These are phyloP conservation scores for Xylaria sp. DNA, from an alignment of 495 filamentous ascomycete genomes.

Conservation along the genomic window DNA sequence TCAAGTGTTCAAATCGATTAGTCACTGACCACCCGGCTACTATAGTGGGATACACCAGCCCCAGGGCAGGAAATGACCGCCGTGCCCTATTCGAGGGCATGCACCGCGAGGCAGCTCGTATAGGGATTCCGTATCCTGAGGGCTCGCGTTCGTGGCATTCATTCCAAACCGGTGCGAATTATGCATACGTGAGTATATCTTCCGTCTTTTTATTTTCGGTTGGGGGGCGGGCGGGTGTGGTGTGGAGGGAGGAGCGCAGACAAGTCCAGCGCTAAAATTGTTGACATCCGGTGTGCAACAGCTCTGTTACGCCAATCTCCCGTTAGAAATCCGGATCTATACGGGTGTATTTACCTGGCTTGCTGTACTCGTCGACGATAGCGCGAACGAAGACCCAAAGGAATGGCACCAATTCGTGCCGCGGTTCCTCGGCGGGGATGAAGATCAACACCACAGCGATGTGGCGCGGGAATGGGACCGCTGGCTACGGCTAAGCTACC, in stretches of 20 bases:
- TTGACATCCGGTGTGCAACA: neutral
- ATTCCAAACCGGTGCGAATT: neutral
- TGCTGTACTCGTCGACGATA: neutral
- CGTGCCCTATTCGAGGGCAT: conserved; percentile 2
- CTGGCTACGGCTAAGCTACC: conserved; percentile 2
- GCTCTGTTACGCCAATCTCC: neutral
- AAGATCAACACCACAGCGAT: neutral
- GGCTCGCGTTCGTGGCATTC: neutral
- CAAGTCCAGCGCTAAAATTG: too few relatives aligned
- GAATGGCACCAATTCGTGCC: conserved; percentile 12
- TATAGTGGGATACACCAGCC: conserved; percentile 2
- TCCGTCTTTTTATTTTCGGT: neutral
- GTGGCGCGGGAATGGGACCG: neutral
- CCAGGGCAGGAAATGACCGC: neutral
- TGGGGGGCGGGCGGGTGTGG: too few relatives aligned
- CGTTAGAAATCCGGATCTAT: conserved; percentile 7
- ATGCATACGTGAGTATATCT: neutral
- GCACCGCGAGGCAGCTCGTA: conserved; percentile 5
- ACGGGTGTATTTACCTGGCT: neutral
- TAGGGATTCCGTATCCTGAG: conserved; percentile 7
- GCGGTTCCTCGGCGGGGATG: neutral
- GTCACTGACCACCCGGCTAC: neutral
- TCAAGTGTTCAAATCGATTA: neutral
- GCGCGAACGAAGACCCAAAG: neutral
- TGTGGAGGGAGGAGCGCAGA: too few relatives aligned